Percentiles rank a stretch among this genome's conserved stretches.
phyloP scores from a whole-genome alignment of 2,329 filamentous ascomycete genomes.

The Penicillium sp. region DNA sequence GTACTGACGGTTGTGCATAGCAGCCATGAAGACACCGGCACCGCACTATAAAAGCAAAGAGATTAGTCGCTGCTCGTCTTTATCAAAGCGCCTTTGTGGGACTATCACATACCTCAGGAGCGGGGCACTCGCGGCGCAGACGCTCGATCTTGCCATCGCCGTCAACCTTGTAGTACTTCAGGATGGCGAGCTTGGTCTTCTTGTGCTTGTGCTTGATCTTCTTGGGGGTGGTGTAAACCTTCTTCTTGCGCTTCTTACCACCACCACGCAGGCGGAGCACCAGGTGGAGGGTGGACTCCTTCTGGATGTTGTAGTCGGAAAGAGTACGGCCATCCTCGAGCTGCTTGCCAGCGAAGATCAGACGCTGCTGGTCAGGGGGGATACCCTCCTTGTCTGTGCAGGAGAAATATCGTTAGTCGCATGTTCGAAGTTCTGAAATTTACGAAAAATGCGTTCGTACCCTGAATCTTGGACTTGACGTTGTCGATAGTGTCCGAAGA shows the following conservation, averaged over 20 bases:
- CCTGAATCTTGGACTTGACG: conserved; percentile 96
- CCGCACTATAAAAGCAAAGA: conserved; percentile 67
- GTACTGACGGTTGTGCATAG: conserved; percentile 99
- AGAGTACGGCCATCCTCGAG: conserved; percentile 99
- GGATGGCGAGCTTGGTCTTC: conserved; percentile 99
- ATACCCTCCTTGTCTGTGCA: conserved; percentile 98
- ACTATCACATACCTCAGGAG: conserved; percentile 70
- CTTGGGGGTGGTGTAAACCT: conserved; percentile 99
- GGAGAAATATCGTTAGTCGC: background rate
- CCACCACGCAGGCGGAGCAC: conserved; percentile 98
- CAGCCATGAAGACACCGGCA: conserved; percentile 99
- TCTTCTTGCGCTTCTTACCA: conserved; percentile 99
- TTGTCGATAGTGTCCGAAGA: conserved; percentile 99
- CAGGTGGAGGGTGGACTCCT: conserved; percentile 98
- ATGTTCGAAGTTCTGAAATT: background rate
- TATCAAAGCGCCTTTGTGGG: background rate
- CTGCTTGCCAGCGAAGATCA: conserved; percentile 99
- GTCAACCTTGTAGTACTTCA: conserved; percentile 99
- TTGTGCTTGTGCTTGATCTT: conserved; percentile 99
- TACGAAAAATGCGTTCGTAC: conserved; percentile 43
- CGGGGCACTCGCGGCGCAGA: conserved; percentile 95
- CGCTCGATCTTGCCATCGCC: conserved; percentile 99
- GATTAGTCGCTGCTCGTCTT: conserved; percentile 35
- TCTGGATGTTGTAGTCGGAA: conserved; percentile 99
- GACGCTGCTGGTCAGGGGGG: conserved; percentile 96